These are phyloP conservation scores for Pseudoneurospora amorphoporcata DNA, from an alignment of 495 filamentous ascomycete species.

Conservation along the genomic window DNA sequence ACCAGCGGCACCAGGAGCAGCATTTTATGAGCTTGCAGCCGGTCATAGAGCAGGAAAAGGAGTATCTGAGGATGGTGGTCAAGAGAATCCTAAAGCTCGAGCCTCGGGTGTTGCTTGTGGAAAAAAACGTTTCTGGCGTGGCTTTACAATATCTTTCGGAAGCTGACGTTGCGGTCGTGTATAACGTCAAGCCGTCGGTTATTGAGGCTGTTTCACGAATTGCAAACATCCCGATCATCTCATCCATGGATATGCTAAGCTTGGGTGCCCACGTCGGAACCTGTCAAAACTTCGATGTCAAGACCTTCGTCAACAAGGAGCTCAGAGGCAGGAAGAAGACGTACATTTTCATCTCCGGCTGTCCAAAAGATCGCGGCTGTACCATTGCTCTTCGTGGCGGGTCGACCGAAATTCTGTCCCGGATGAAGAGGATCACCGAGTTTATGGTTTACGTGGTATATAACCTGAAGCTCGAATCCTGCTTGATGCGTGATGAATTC, in stretches of 20 bases:
- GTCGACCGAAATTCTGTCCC: slow-evolving; percentile 53
- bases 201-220: slow-evolving; percentile 90
- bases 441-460: slow-evolving; percentile 99
- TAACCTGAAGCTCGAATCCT: slow-evolving; percentile 93
- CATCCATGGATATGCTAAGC: slow-evolving; percentile 89
- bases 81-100: slow-evolving; percentile 79
- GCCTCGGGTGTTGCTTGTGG: slow-evolving; percentile 76
- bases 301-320: slow-evolving; percentile 76
- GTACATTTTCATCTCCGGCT: slow-evolving; percentile 91
- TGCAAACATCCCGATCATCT: slow-evolving; percentile 81
- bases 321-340: slow-evolving; percentile 73
- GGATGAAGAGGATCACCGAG: slow-evolving; percentile 89
- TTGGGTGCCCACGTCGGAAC: slow-evolving; percentile 69
- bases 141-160: slow-evolving; percentile 80
- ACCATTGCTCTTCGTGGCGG: slow-evolving; percentile 91
- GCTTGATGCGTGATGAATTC: slow-evolving; percentile 90
- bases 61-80: slow-evolving; percentile 87
- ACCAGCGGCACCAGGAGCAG: slow-evolving; percentile 77
- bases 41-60: slow-evolving; percentile 92
- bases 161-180: slow-evolving; percentile 81
- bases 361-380: slow-evolving; percentile 84
- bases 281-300: slow-evolving; percentile 82
- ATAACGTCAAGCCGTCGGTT: slow-evolving; percentile 93
- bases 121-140: slow-evolving; percentile 82
- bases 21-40: slow-evolving; percentile 98